Percentiles rank a stretch among this genome's conserved stretches.
Evolutionary conservation across 495 filamentous ascomycete genomes (phyloP).

Genomic region (Penicillium coffeae): DNA sequence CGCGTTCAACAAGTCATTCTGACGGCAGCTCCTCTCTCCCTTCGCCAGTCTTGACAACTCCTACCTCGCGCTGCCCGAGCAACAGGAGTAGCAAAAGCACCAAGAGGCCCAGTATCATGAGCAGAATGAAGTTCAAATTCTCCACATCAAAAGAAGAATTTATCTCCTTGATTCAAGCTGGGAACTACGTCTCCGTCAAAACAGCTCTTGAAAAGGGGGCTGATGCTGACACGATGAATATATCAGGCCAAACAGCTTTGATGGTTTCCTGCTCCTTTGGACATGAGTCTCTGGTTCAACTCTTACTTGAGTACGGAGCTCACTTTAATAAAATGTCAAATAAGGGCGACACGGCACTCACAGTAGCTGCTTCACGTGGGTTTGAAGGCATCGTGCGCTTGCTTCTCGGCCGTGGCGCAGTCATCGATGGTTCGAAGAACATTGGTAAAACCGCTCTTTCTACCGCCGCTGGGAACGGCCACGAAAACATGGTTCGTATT

Average conservation of each 20-base stretch:
- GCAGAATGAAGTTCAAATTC: slow-evolving; percentile 11
- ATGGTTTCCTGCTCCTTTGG: slow-evolving; percentile 28
- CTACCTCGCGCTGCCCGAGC: slow-evolving; percentile 1
- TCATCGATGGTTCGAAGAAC: slow-evolving; percentile 4
- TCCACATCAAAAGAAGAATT: slow-evolving; percentile 11
- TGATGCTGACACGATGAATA: slow-evolving; percentile 31
- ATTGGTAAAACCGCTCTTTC: slow-evolving; percentile 10
- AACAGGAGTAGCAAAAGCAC: slow-evolving; percentile 1
- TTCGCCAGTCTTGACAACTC: background rate
- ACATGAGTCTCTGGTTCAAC: slow-evolving; percentile 16
- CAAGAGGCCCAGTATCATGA: slow-evolving; percentile 13
- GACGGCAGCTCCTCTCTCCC: background rate
- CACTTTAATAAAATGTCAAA: slow-evolving; percentile 8
- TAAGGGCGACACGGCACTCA: slow-evolving; percentile 28
- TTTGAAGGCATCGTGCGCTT: slow-evolving; percentile 29
- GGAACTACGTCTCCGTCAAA: slow-evolving; percentile 1
- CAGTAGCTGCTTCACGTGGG: slow-evolving; percentile 29
- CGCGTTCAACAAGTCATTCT: background rate
- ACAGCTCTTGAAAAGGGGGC: slow-evolving; percentile 31
- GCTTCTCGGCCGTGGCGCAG: slow-evolving; percentile 25
- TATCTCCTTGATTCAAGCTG: slow-evolving; percentile 7
- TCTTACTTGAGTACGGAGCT: slow-evolving; percentile 28
- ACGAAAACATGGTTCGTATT: slow-evolving; percentile 30
- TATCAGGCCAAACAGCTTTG: slow-evolving; percentile 30
- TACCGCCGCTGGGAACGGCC: slow-evolving; percentile 32